Conservation (phyloP, 192 early-diverging fungal genomes). For the Coemansia javaensis region DNA sequence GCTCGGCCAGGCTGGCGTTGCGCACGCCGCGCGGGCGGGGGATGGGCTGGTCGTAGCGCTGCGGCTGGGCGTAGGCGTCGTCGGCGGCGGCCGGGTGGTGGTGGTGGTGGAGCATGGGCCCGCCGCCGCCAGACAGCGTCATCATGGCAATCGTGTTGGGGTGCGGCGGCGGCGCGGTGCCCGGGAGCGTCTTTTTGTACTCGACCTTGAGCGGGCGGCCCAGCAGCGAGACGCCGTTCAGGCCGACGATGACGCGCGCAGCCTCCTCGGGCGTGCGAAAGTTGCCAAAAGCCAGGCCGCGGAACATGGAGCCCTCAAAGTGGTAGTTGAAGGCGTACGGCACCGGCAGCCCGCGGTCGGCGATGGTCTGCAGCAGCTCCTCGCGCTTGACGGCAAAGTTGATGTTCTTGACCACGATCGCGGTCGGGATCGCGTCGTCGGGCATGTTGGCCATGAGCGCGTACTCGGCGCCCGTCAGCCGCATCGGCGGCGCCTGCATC, state of each 20-base stretch:
- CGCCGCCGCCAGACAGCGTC: too few species aligned
- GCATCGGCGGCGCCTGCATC: slow-evolving; percentile 34
- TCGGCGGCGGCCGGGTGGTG: slow-evolving; percentile 9
- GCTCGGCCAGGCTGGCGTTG: slow-evolving; percentile 22
- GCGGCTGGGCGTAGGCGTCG: slow-evolving; percentile 5
- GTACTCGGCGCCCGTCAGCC: slow-evolving; percentile 46
- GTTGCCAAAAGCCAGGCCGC: slow-evolving; percentile 77
- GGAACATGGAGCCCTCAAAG: slow-evolving; percentile 74
- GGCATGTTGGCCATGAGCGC: slow-evolving; percentile 53
- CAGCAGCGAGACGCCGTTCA: slow-evolving; percentile 67
- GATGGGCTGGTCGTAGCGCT: slow-evolving; percentile 36
- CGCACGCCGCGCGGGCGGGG: slow-evolving; percentile 35
- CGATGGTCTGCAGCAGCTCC: slow-evolving; percentile 64
- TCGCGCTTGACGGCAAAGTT: slow-evolving; percentile 76
- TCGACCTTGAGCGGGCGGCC: slow-evolving; percentile 75
- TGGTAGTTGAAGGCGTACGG: slow-evolving; percentile 83
- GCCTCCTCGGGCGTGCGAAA: slow-evolving; percentile 74
- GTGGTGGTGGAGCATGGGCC: too few species aligned
- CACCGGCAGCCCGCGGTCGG: slow-evolving; percentile 62
- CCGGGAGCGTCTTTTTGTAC: slow-evolving; percentile 72
- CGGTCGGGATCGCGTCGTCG: slow-evolving; percentile 62
- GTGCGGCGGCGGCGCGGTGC: slow-evolving; percentile 51
- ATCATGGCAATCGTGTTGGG: slow-evolving; percentile 56
- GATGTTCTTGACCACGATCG: slow-evolving; percentile 82
- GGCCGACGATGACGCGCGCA: slow-evolving; percentile 58